A percentile compares a stretch with the other conserved stretches of the same genome.
phyloP scores from a whole-genome alignment of 139 green algal genomes.

The Monoraphidium neglectum region DNA sequence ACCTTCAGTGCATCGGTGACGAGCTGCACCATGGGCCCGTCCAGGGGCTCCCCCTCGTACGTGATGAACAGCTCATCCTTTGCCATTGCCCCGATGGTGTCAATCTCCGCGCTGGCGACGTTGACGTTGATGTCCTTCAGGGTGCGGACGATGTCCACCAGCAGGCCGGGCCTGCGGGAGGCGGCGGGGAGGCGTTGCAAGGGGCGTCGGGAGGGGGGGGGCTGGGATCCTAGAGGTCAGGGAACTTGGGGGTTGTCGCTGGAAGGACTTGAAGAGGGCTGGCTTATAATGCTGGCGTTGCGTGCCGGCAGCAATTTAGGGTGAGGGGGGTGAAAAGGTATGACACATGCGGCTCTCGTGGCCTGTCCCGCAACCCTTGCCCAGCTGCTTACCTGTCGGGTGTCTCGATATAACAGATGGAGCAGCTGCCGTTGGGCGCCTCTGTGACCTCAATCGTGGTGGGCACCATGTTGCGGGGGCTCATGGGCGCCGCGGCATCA shows the following conservation, averaged over 20 bases:
- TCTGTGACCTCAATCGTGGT: conserved; percentile 57
- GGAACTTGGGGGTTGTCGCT: too few relatives aligned
- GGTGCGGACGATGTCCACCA: conserved; percentile 74
- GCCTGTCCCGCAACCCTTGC: too few relatives aligned
- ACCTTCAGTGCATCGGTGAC: conserved; percentile 85
- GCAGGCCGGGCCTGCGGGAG: conserved; percentile 51
- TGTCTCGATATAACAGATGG: conserved; percentile 57
- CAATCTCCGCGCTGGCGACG: conserved; percentile 93
- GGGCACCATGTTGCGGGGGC: conserved; percentile 54
- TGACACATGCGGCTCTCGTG: too few relatives aligned
- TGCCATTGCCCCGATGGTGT: conserved; percentile 71
- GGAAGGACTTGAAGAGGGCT: too few relatives aligned
- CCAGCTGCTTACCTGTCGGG: too few relatives aligned
- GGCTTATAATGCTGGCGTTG: too few relatives aligned
- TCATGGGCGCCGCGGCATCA: conserved; percentile 59
- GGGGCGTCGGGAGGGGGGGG: too few relatives aligned
- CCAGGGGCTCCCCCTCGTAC: conserved; percentile 91
- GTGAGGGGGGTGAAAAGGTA: too few relatives aligned
- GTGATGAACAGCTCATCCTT: conserved; percentile 91
- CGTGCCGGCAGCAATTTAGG: too few relatives aligned
- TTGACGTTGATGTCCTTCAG: conserved; percentile 96
- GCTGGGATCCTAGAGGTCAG: too few relatives aligned
- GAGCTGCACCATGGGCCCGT: conserved; percentile 81
- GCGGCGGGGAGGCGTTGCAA: too few relatives aligned
- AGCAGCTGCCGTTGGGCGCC: conserved; percentile 48